Evolutionary conservation across 805 yeast genomes (phyloP).

Genomic region (Saturnispora galanensis): DNA sequence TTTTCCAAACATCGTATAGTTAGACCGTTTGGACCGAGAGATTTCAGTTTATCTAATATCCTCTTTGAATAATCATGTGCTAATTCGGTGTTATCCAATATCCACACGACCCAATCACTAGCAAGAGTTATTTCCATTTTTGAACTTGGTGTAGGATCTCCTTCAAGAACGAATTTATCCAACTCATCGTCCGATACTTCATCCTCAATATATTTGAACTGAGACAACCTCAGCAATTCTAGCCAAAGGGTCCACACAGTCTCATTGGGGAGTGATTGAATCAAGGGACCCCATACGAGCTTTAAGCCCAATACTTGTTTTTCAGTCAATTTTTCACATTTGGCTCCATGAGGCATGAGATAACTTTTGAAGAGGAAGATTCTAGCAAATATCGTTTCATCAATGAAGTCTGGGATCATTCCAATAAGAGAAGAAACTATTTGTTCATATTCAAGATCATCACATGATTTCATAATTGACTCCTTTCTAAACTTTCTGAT

Average conservation of each 20-base stretch:
- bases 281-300: conserved; percentile 23
- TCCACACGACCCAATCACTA: conserved; percentile 9
- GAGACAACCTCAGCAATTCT: conserved; percentile 9
- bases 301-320: conserved; percentile 22
- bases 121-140: conserved; percentile 6
- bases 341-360: conserved; percentile 21
- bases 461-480: conserved; percentile 29
- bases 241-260: conserved; percentile 13
- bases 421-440: background rate
- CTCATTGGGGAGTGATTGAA: conserved; percentile 17
- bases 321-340: conserved; percentile 14
- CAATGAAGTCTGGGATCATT: background rate
- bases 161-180: background rate
- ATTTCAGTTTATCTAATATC: background rate
- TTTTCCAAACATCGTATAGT: conserved; percentile 1
- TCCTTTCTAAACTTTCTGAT: conserved; percentile 43
- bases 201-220: conserved; percentile 8
- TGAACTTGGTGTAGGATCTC: conserved; percentile 5
- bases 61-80: conserved; percentile 7
- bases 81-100: conserved; percentile 12
- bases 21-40: conserved; percentile 1
- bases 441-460: conserved; percentile 25
- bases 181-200: conserved; percentile 1
- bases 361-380: conserved; percentile 26
- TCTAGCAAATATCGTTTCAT: conserved; percentile 15